A percentile compares a stretch with the other conserved stretches of the same genome.
phyloP scores from a whole-genome alignment of 768 basidiomycete species.

The Mrakia gelida region DNA sequence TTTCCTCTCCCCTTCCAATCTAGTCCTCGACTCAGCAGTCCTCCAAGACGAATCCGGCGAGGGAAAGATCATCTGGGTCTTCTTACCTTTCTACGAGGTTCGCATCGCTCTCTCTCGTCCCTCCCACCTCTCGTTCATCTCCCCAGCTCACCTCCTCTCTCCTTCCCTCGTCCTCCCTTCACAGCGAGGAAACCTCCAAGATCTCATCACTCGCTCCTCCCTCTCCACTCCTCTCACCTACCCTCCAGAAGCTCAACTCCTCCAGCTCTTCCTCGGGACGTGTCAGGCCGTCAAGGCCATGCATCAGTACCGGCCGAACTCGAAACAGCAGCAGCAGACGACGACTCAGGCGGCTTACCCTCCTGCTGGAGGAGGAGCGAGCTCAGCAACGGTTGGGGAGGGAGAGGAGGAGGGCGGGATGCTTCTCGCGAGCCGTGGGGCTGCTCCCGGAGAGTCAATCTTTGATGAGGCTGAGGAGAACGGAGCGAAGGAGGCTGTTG shows the following conservation, averaged over 20 bases:
- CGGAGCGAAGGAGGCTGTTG: slow-evolving; percentile 39
- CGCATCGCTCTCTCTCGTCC: slow-evolving; percentile 4
- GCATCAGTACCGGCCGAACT: slow-evolving; percentile 70
- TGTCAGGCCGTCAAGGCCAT: slow-evolving; percentile 91
- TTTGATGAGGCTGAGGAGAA: slow-evolving; percentile 46
- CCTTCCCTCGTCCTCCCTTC: slow-evolving; percentile 8
- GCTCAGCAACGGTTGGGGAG: slow-evolving; percentile 44
- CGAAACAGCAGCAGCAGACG: slow-evolving; percentile 8
- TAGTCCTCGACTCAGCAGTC: slow-evolving; percentile 69
- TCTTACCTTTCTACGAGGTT: slow-evolving; percentile 88
- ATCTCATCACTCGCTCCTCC: slow-evolving; percentile 80
- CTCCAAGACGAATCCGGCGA: slow-evolving; percentile 90
- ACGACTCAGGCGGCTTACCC: slow-evolving; percentile 34
- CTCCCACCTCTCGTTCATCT: slow-evolving; percentile 27
- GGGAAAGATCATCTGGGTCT: slow-evolving; percentile 91
- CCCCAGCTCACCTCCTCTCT: slow-evolving; percentile 12
- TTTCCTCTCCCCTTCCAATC: neutral
- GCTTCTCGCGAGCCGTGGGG: slow-evolving; percentile 56
- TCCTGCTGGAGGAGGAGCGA: slow-evolving; percentile 29
- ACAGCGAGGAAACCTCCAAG: slow-evolving; percentile 89
- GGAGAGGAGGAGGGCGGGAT: slow-evolving; percentile 70
- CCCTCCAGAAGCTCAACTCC: slow-evolving; percentile 82
- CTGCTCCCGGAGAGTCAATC: slow-evolving; percentile 39
- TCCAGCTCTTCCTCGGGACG: slow-evolving; percentile 85
- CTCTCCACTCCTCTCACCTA: slow-evolving; percentile 63